These are phyloP conservation scores for Corymbia calophylla DNA, from an alignment of 441 rosid species.

Conservation along the genomic window DNA sequence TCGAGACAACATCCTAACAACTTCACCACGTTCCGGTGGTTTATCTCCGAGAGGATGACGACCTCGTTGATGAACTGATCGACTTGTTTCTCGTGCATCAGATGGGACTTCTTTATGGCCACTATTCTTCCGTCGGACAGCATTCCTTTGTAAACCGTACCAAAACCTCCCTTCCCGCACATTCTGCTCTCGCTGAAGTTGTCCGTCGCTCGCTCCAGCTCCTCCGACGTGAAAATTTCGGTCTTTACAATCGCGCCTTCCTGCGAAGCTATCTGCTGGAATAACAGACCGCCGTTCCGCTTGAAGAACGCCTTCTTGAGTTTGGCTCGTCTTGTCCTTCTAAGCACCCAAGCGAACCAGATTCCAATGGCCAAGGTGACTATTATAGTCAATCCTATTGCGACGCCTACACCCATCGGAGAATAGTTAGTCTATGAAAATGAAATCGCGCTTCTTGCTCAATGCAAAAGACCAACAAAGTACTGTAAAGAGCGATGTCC, in stretches of 20 bases:
- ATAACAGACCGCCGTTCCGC: constrained; percentile 5
- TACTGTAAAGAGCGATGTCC: neutral
- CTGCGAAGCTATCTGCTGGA: constrained; percentile 4
- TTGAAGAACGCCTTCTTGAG: constrained; percentile 5
- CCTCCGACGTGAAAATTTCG: constrained; percentile 1
- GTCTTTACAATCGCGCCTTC: neutral
- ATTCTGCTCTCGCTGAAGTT: constrained; percentile 8
- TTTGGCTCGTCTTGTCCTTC: neutral
- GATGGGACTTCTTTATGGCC: constrained; percentile 1
- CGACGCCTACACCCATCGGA: neutral
- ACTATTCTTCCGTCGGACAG: neutral
- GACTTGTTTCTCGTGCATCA: constrained; percentile 10
- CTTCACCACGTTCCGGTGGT: constrained; percentile 17
- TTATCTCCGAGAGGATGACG: constrained; percentile 6
- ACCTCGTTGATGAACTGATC: constrained; percentile 12
- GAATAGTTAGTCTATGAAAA: neutral
- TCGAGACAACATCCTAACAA: constrained; percentile 3
- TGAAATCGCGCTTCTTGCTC: neutral
- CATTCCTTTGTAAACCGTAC: constrained; percentile 17
- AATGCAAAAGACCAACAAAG: neutral
- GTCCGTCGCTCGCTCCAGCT: constrained; percentile 11
- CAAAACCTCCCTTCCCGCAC: constrained; percentile 6
- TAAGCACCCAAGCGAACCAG: neutral
- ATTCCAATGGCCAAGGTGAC: neutral
- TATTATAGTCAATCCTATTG: neutral